Evolutionary conservation across 768 basidiomycete species (phyloP), one percentile per base, ranked within the genome.

Genomic region (Lepiota venenata): DNA sequence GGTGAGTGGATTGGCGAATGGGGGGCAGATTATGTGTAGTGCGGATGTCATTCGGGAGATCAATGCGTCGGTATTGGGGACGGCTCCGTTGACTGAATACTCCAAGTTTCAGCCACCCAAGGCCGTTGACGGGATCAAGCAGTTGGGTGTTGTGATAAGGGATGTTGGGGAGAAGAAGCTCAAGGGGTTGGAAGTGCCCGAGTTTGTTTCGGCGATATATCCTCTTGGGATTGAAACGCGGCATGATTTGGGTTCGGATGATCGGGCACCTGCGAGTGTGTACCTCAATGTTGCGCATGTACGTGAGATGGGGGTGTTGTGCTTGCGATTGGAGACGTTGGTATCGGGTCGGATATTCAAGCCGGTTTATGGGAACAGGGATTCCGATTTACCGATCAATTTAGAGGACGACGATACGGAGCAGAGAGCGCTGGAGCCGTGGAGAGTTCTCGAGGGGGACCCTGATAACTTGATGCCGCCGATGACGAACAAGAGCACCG

Each of bases 1-100:
- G 38, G 91, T 99, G 62, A 82, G 77, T 56, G 84, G 86, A 18
- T 81, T 75, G 54, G 94, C 97, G 0, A 83, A 84, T 8, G 97
- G 97, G 6, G 97, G 97, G 0, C 93, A 98, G 68, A 91, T 98
- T 65, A 87, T 90, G 82, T 88, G 91, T 63, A 93, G 91, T 63
- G 80, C 84, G 2, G 93, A 97, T 54, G 85, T 95, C 60, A 77
- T 93, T 49, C 81, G 85, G 52, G 94, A 96, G 72, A 84, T 94
- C 62, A 76, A 75, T 47, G 85, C 87, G 9, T 77, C 76, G 22
- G 70, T 89, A 44, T 69, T 79, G 35, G 79, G 82, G 44, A 69
- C 65, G 1, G 82, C 81, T 4, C 69, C 77, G 10, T 78, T 82
- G 50, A 85, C 87, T 9, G 83, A 85, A 51, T 77, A 81, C 60